Conservation (phyloP, 2,329 filamentous ascomycete species). For the Fusarium vanettenii region DNA sequence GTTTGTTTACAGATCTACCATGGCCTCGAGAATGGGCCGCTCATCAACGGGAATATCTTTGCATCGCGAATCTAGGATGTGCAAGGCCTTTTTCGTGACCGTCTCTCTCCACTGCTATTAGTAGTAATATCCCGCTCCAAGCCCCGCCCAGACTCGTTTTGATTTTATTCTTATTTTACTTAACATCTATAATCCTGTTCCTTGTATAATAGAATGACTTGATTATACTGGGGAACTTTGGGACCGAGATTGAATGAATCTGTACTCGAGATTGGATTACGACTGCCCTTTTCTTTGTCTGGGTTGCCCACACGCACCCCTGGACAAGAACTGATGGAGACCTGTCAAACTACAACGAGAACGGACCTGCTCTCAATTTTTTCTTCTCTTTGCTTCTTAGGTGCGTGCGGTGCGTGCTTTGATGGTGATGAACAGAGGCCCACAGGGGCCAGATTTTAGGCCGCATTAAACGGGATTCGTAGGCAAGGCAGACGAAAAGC, state of each 20-base stretch:
- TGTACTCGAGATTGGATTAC: neutral
- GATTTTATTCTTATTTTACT: slow-evolving; percentile 21
- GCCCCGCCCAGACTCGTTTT: slow-evolving; percentile 9
- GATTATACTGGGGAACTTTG: neutral
- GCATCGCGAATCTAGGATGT: slow-evolving; percentile 41
- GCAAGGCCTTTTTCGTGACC: slow-evolving; percentile 14
- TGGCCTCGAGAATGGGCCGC: slow-evolving; percentile 39
- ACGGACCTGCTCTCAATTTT: neutral
- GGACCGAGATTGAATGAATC: neutral
- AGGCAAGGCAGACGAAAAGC: slow-evolving; percentile 19
- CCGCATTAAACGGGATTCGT: slow-evolving; percentile 31
- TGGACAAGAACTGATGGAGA: neutral
- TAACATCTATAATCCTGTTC: slow-evolving; percentile 19
- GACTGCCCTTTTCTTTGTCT: slow-evolving; percentile 4
- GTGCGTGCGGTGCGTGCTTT: slow-evolving; percentile 8
- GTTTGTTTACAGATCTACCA: slow-evolving; percentile 41
- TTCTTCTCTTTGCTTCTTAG: neutral
- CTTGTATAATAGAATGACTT: slow-evolving; percentile 31
- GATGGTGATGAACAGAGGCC: slow-evolving; percentile 14
- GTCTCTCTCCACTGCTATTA: neutral
- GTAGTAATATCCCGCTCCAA: slow-evolving; percentile 6
- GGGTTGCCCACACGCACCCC: neutral
- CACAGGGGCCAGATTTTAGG: slow-evolving; percentile 41
- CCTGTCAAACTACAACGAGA: neutral
- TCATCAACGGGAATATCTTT: slow-evolving; percentile 30